A percentile compares a stretch with the other conserved stretches of the same genome.
Conservation (phyloP, 2,329 filamentous ascomycete genomes). For the Coniochaeta ligniaria region DNA sequence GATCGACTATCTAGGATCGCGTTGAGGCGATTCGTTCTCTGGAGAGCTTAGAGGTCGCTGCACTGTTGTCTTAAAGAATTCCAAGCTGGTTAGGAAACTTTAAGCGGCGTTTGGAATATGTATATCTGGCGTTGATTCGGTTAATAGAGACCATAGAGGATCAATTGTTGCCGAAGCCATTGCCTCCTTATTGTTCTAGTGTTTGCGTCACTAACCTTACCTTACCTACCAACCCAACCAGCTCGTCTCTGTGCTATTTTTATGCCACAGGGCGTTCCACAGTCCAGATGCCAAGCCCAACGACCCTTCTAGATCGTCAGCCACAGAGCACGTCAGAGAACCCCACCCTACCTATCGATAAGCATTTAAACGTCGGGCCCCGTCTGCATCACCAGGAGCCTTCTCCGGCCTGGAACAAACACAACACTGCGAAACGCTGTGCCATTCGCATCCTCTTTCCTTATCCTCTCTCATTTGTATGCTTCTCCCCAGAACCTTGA, state of each 20-base stretch:
- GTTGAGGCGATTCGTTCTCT: not conserved
- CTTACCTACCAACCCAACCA: too few species aligned
- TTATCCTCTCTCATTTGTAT: not conserved
- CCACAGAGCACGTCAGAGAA: not conserved
- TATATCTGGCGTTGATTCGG: too few species aligned
- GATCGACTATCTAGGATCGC: slow-evolving; percentile 50
- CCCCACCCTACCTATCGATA: not conserved
- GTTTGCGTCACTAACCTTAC: too few species aligned
- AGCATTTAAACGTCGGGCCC: not conserved
- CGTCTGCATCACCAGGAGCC: not conserved
- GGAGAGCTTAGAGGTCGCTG: too few species aligned
- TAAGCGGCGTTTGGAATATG: not conserved
- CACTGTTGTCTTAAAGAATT: too few species aligned
- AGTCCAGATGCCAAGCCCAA: not conserved
- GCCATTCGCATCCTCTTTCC: not conserved
- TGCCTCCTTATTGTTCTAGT: too few species aligned
- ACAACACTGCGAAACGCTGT: not conserved
- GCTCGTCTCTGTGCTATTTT: too few species aligned
- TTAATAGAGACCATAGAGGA: not conserved
- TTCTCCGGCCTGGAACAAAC: not conserved
- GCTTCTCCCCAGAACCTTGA: not conserved
- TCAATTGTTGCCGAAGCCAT: not conserved
- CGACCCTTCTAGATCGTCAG: too few species aligned
- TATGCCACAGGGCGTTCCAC: too few species aligned
- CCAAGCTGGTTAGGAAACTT: not conserved